Base-by-base conservation (phyloP, 495 filamentous ascomycete genomes). In the Talaromyces stipitatus region DNA sequence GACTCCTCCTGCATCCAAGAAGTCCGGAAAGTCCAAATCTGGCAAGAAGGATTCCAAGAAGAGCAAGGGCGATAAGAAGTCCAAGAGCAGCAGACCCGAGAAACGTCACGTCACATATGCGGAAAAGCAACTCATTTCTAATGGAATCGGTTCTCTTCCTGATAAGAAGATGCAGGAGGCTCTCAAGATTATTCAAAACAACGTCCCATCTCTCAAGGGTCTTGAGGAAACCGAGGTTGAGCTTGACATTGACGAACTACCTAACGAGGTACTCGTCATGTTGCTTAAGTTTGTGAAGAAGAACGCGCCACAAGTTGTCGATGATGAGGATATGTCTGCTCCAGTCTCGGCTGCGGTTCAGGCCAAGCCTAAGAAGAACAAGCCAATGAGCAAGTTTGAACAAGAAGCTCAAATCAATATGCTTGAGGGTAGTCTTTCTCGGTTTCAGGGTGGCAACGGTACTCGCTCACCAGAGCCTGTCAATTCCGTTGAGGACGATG, bases 321-420 rank as follows among this genome's bases (percentile, higher is more conserved):
- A 78, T 28, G 70, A 76, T 3, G 57, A 48, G 59, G 11, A 58
- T 61, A 46, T 73, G 63, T 54, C 77, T 64, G n/a, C 62, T 64
- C 59, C 72, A 50, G 59, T 73, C 24, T 79, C 76, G 59, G 66
- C 71, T 22, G 71, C 80, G 14, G 74, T 82, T 0, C 67, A 81
- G 12, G 69, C 80, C 7, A 90, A 89, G 71, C 81, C 87, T 14
- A 96, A 95, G 77, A 98, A 98, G 80, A 96, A 98, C 74, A 97
- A 97, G 78, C 94, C 94, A 0, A 98, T 97, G 94, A 92, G 87
- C 76, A 92, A 91, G 70, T 77, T 73, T 20, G 92, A 98, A 72
- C 94, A 98, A 71, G 91, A 97, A 66, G 83, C 85, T 8, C 87
- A 86, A 62, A 95, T 98, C 66, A 81, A 84, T 53, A 81, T 88